Evolutionary conservation across 2,329 filamentous ascomycete species (phyloP).

Genomic region (Paramyrothecium roridum): DNA sequence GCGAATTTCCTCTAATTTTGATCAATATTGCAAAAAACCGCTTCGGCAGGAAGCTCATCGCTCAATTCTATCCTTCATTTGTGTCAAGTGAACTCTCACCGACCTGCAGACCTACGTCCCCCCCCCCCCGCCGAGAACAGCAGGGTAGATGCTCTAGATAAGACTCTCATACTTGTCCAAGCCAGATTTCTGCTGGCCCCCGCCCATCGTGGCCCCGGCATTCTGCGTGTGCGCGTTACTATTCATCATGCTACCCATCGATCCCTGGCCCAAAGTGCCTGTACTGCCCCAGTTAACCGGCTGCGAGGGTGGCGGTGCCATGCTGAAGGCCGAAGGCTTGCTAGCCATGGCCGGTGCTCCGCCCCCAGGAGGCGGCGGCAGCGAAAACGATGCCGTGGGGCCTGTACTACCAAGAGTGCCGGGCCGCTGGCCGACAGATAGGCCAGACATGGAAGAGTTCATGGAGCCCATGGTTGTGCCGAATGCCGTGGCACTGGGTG

Average conservation of each 20-base stretch:
- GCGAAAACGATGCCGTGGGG: slow-evolving; percentile 49
- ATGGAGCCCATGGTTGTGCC: slow-evolving; percentile 36
- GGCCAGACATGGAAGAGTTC: slow-evolving; percentile 40
- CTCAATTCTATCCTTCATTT: too few species aligned
- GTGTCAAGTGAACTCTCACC: too few species aligned
- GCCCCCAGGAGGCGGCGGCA: slow-evolving; percentile 50
- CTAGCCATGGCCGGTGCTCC: slow-evolving; percentile 12
- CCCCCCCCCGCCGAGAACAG: background rate
- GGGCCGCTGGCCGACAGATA: slow-evolving; percentile 45
- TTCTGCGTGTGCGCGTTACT: slow-evolving; percentile 15
- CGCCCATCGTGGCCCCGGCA: slow-evolving; percentile 21
- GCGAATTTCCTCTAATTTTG: too few species aligned
- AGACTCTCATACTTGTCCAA: slow-evolving; percentile 69
- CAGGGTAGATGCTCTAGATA: slow-evolving; percentile 34
- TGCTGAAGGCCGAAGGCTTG: slow-evolving; percentile 39
- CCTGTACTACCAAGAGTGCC: slow-evolving; percentile 19
- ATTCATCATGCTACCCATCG: slow-evolving; percentile 20
- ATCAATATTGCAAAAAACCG: too few species aligned
- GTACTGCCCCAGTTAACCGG: slow-evolving; percentile 18
- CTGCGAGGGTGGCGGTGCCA: slow-evolving; percentile 41
- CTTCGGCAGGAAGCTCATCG: too few species aligned
- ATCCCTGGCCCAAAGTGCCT: slow-evolving; percentile 9
- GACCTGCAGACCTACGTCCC: too few species aligned
- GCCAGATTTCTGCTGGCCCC: slow-evolving; percentile 42
- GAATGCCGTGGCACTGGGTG: slow-evolving; percentile 23